Conservation (phyloP, 345 rosid species). For the Camelina laxa region DNA sequence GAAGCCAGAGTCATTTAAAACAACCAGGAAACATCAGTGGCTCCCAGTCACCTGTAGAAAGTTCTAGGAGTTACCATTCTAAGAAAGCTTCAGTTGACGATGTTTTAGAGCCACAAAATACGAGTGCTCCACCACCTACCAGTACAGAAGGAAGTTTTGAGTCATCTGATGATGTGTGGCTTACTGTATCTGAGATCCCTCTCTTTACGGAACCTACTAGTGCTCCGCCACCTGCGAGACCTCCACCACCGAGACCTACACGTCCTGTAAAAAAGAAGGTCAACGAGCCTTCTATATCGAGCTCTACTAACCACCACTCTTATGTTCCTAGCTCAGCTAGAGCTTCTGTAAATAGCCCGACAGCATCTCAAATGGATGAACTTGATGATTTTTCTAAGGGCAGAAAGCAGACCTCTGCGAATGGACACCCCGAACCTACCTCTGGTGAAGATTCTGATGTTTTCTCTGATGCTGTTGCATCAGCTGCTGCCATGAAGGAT, state of each 20-base stretch:
- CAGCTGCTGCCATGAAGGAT: slow-evolving; percentile 97
- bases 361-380: slow-evolving; percentile 68
- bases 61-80: slow-evolving; percentile 42
- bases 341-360: slow-evolving; percentile 50
- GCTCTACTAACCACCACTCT: slow-evolving; percentile 50
- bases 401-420: slow-evolving; percentile 49
- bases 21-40: slow-evolving; percentile 48
- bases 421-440: slow-evolving; percentile 54
- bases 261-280: slow-evolving; percentile 62
- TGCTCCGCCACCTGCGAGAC: slow-evolving; percentile 93
- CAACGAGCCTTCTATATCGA: slow-evolving; percentile 50
- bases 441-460: slow-evolving; percentile 62
- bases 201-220: slow-evolving; percentile 80
- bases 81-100: slow-evolving; percentile 52
- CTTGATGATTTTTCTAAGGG: slow-evolving; percentile 70
- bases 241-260: slow-evolving; percentile 94
- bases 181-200: slow-evolving; percentile 92
- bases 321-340: slow-evolving; percentile 51
- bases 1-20: slow-evolving; percentile 58
- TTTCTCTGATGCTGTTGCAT: slow-evolving; percentile 75
- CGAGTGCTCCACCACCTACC: slow-evolving; percentile 23
- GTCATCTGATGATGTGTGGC: slow-evolving; percentile 81
- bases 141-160: slow-evolving; percentile 59
- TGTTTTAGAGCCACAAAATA: slow-evolving; percentile 55
- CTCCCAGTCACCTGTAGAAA: slow-evolving; percentile 50